Evolutionary conservation across 2,329 filamentous ascomycete species (phyloP), one percentile per base, ranked within the genome.

Genomic region (Stagonosporopsis chrysanthemi): DNA sequence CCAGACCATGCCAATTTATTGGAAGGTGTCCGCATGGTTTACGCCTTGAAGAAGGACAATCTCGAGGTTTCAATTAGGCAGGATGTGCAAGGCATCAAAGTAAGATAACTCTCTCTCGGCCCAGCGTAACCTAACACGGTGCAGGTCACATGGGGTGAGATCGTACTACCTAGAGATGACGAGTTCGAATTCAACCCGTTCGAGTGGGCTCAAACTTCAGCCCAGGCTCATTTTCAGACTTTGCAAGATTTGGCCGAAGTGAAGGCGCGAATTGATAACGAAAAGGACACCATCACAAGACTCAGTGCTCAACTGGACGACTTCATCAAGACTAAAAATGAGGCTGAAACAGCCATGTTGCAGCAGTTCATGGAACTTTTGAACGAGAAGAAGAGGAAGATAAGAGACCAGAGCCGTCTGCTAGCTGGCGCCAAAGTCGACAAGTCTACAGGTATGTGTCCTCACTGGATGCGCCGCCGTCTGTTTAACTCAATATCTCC

Each of bases 311-410:
- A 90, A 67, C 78, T 92, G 0, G 83, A 88, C 4, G 87, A 90
- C 65, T 82, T 93, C 15, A 81, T 88, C 43, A 80, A 81, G 51
- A 81, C 86, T 14, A 92, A 92, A 71, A 81, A 84, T 43, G 83
- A 85, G 17, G 84, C 91, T 60, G 90, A 93, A 74, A 81, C 82
- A 1, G 82, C 83, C 17, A 77, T 93, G 53, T 76, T 93, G 1
- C 83, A 85, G 58, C 91, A 91, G 71, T 91, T 91, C 65, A 83
- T 85, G 52, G 80, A 85, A 52, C 79, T 94, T 2, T 78, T 93
- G 1, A 93, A 93, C 65, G 86, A 89, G 72, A 94, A 94, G 79
- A 93, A 93, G 75, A 79, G 88, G 49, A 92, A 90, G 76, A 92
- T 93, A 46, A 79, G 90, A 40, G 85, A 92, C 66, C 89, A 92